Evolutionary conservation across 2,329 filamentous ascomycete genomes (phyloP), one percentile per base, ranked within the genome.

Genomic region (Trichophyton schoenleinii): DNA sequence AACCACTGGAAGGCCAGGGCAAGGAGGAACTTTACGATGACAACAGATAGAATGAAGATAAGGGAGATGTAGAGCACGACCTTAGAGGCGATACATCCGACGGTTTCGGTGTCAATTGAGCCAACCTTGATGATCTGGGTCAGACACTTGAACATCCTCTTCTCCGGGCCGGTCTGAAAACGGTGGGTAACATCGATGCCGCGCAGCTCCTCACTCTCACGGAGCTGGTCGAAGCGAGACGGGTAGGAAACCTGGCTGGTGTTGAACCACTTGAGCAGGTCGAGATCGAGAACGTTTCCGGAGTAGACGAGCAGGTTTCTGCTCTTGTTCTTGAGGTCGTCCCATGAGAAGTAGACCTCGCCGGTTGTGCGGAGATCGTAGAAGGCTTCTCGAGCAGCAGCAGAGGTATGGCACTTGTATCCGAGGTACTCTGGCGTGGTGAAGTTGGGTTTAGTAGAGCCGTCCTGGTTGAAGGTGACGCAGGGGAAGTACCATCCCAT

Each of bases 401-500:
- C 75, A 0, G 86, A 87, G 0, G 94, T 97, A 71, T 99, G 94
- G 72, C 94, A 99, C 46, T 83, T 81, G 74, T 94, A 96, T 36
- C 95, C 94, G 36, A 85, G 77, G 71, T 96, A 96, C 72, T 87
- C 87, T 0, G 84, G 81, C 44, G 80, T 79, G 0, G 89, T 91
- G 48, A 78, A 73, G 71, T 99, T 96, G 1, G 88, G 86, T 64
- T 83, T 75, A 25, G 81, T 83, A 1, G 91, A 96, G 25, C 94
- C 94, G 71, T 99, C 94, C 75, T 97, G 94, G 67, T 95, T 95
- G 80, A 91, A 95, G 1, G 88, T 80, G 3, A 81, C 86, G 79
- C 94, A 99, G 2, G 94, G 94, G 71, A 97, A 97, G 72, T 99
- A 99, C 92, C 94, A 99, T 1, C 87, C 94, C 64, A 99, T 77